These are phyloP conservation scores for Diplodia corticola DNA, from an alignment of 2,329 filamentous ascomycete species.

Conservation along the genomic window DNA sequence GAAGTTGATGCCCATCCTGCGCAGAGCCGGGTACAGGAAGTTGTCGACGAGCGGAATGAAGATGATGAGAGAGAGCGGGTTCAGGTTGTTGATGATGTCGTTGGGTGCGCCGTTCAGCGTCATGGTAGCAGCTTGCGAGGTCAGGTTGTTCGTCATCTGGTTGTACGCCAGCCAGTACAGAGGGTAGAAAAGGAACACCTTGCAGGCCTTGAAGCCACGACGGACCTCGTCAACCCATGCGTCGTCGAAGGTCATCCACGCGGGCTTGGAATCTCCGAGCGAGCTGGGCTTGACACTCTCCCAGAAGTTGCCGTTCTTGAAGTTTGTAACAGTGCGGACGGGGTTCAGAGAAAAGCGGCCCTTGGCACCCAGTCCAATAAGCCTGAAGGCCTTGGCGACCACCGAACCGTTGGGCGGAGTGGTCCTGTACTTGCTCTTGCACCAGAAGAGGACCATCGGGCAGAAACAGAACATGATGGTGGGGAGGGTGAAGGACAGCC, in stretches of 20 bases:
- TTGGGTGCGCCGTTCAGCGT: conserved; percentile 55
- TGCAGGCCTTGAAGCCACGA: conserved; percentile 41
- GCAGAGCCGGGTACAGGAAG: conserved; percentile 54
- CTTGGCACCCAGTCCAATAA: conserved; percentile 63
- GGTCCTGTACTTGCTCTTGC: conserved; percentile 62
- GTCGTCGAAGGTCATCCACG: conserved; percentile 82
- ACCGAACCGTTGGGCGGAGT: conserved; percentile 71
- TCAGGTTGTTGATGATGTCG: conserved; percentile 57
- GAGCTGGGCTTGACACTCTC: conserved; percentile 67
- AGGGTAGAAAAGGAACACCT: conserved; percentile 56
- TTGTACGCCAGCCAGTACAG: conserved; percentile 52
- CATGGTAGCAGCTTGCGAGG: conserved; percentile 58
- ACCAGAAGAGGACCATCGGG: conserved; percentile 61
- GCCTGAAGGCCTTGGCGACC: conserved; percentile 63
- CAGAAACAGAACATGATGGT: conserved; percentile 64
- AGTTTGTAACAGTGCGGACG: conserved; percentile 57
- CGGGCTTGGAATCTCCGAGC: conserved; percentile 58
- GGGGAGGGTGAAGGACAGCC: conserved; percentile 68
- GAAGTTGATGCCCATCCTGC: conserved; percentile 50
- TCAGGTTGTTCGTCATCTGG: conserved; percentile 57
- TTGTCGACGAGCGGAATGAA: conserved; percentile 57
- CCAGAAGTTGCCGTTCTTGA: conserved; percentile 63
- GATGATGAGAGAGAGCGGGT: conserved; percentile 55
- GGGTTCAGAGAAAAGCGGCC: conserved; percentile 64
- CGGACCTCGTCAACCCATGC: conserved; percentile 68